Base-by-base conservation (phyloP, 371 early-diverging fungal genomes). In the Apophysomyces trapeziformis region DNA sequence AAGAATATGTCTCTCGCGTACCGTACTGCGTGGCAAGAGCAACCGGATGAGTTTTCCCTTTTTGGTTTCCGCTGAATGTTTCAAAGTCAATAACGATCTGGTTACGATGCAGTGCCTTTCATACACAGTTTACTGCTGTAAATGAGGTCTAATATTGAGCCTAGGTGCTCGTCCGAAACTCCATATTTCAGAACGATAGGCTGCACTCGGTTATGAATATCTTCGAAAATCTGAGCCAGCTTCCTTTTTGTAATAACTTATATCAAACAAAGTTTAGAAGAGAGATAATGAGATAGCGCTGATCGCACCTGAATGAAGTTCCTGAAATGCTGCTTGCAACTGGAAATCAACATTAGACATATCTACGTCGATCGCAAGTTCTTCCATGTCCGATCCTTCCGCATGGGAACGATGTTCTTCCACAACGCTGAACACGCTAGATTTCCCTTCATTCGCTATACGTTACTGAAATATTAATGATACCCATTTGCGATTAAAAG, bases 11-110 rank as follows among this genome's bases (percentile, higher is more conserved):
- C 67, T 63, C 26, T 76, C 79, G 9, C 76, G 68, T 1, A 87
- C 76, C 7, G 68, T 54, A 7, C 66, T 71, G 57, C 87, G 77
- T n/a, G 87, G 87, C 7, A 87, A 63, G 39, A 85, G 63, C 5
- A 77, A 38, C 21, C 72, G 66, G 46, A 82, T 57, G 21, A 86
- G 46, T 44, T 67, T 71, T 16, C n/a, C 39, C 9, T 12, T 36
- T 39, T 43, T 21, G 5, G 43, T 13, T 5, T 35, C 57, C 4
- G 13, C 58, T 60, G 43, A 16, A 26, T 38, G 4, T 63, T 35
- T 46, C 2, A 26, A 16, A 50, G 12, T 56, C 44, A 44, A 57
- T 6, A 47, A 46, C 38, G 5, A 39, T 18, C 39, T 38, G 18
- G 7, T 37, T 12, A 47, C 32, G 0, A 13, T 41, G 41, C n/a